Base-by-base conservation (phyloP, 2,329 filamentous ascomycete genomes). In the Hypoxylon sp. region DNA sequence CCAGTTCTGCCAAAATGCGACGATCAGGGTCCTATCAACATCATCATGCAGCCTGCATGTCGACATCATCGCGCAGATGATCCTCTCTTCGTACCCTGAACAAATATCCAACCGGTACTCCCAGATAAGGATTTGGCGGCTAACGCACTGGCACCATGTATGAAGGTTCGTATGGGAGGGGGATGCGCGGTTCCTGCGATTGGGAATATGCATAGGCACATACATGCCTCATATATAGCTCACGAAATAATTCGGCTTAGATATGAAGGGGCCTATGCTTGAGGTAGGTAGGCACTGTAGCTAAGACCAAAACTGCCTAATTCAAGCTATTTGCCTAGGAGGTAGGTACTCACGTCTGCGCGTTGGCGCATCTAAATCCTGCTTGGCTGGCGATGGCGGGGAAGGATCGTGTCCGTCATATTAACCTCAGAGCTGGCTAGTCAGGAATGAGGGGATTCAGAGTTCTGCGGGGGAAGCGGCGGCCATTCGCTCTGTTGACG, bases 1-100 rank as follows among this genome's bases (percentile, higher is more conserved):
- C 60, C 55, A 54, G 47, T 63, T 69, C 56, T 58, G 63, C 67
- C 63, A 59, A 46, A 63, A 59, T 59, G 53, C 42, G 67, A 67
- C 67, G 67, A 67, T 67, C 67, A 70, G 67, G 67, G 67, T 70
- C 67, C 61, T 61, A 35, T 35, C 31, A 47, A 42, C 52, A 62
- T 67, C 67, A 64, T 65, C 64, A 31, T 60, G 64, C 64, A 59
- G 56, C 21, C 57, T 70, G 67, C 61, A 55, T 47, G 55, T 31
- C 65, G 65, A 71, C 56, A 57, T 71, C 68, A 66, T 64, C 55
- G 35, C 29, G 51, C 62, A 64, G 47, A n/a, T 51, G n/a, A 53
- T 31, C 54, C 24, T 15, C 61, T n/a, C 29, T 6, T 21, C 39
- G 39, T 11, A 21, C 39, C 39, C 39, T 24, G 42, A 24, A 15